Base-by-base conservation (phyloP, 257 asterid genomes). In the Gardenia jasminoides region DNA sequence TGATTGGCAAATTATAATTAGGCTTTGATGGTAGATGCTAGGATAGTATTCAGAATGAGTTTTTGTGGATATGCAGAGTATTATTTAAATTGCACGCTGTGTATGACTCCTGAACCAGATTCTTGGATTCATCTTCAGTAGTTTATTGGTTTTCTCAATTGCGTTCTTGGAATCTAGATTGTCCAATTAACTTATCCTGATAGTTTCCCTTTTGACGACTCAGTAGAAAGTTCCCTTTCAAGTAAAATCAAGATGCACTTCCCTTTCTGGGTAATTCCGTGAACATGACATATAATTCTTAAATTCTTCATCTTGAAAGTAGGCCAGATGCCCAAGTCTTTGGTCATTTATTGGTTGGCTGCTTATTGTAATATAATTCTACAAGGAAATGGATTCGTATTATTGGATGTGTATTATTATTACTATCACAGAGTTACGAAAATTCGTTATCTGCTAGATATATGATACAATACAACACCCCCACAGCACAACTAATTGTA, bases 91-190 rank as follows among this genome's bases (percentile, higher is more conserved):
- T 2, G 8, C 67, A 19, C 8, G 22, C 19, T 8, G 36, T 52
- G 33, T 73, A 71, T 59, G 39, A 33, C 13, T 41, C 26, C 28
- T 28, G 70, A 69, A 20, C 75, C 59, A 52, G 33, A 67, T 39
- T 39, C 76, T 78, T 68, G 76, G 70, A 70, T 78, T 78, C 76
- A 70, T n/a, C n/a, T n/a, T n/a, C n/a, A n/a, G n/a, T 70, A 19
- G 19, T 41, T 36, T 78, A 66, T 77, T 68, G 76, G 65, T 43
- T 17, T 78, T 24, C 19, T 69, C 76, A 26, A 54, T 65, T 36
- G 43, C n/a, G 44, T 46, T 76, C 28, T 76, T 22, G 74, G 9
- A 30, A 1, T 30, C 6, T 65, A 36, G 31, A 31, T 78, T 74
- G 77, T 56, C 50, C 67, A 74, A 54, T 48, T 65, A 70, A 78